phyloP scores from a whole-genome alignment of 2,329 filamentous ascomycete species.

The Amylocarpus encephaloides region DNA sequence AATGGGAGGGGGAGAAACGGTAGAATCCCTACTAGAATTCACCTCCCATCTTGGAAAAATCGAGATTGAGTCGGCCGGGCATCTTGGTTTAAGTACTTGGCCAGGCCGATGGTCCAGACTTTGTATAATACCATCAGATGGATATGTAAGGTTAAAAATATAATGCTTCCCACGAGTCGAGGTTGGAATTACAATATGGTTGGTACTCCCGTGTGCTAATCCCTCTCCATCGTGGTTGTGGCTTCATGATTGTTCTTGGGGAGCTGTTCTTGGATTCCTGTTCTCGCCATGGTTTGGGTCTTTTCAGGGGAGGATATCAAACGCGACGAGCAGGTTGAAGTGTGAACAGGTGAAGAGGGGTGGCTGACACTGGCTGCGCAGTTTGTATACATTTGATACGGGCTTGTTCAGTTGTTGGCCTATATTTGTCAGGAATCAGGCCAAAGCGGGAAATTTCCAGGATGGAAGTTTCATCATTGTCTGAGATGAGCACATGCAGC shows the following conservation, averaged over 20 bases:
- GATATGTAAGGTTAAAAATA: conserved; percentile 10
- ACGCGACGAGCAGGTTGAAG: too few species aligned
- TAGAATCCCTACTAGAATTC: conserved; percentile 5
- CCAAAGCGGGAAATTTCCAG: not conserved
- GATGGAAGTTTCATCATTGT: too few species aligned
- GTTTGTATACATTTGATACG: conserved; percentile 6
- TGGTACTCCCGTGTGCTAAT: too few species aligned
- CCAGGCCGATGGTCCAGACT: not conserved
- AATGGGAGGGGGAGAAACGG: not conserved
- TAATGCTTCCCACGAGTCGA: conserved; percentile 10
- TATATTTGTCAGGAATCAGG: conserved; percentile 7
- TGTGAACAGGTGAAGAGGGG: too few species aligned
- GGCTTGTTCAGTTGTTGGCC: not conserved
- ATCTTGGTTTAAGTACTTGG: not conserved
- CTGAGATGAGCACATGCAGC: too few species aligned
- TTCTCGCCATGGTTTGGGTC: too few species aligned
- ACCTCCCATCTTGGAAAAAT: conserved; percentile 4
- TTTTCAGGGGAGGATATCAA: too few species aligned
- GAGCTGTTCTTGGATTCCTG: too few species aligned
- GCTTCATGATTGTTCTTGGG: too few species aligned
- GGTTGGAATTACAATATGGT: not conserved
- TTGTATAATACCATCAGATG: conserved; percentile 13
- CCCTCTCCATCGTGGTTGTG: too few species aligned
- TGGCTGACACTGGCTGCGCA: too few species aligned
- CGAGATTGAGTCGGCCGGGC: not conserved